phyloP scores from a whole-genome alignment of 495 filamentous ascomycete genomes.

The Apodospora peruviana region DNA sequence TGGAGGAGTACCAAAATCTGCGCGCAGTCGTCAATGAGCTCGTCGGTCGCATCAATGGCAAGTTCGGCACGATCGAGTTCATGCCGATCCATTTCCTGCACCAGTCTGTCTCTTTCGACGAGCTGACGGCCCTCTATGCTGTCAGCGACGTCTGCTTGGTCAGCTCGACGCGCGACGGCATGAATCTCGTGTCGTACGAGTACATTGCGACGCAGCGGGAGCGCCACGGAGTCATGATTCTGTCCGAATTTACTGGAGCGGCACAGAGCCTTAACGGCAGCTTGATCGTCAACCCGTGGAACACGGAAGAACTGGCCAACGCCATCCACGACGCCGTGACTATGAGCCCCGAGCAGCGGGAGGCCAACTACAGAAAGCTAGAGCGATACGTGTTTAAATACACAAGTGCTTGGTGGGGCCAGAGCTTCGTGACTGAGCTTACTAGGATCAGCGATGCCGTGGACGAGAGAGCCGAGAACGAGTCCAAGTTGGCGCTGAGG shows the following conservation, averaged over 20 bases:
- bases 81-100: slow-evolving; percentile 94
- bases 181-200: slow-evolving; percentile 96
- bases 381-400: slow-evolving; percentile 83
- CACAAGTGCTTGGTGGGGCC: slow-evolving; percentile 96
- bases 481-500: background rate
- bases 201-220: slow-evolving; percentile 87
- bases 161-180: slow-evolving; percentile 87
- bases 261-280: slow-evolving; percentile 82
- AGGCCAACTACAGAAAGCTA: slow-evolving; percentile 74
- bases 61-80: slow-evolving; percentile 87
- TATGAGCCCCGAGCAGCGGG: slow-evolving; percentile 77
- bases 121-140: slow-evolving; percentile 88
- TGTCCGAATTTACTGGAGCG: slow-evolving; percentile 90
- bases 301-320: slow-evolving; percentile 80
- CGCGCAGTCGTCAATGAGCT: slow-evolving; percentile 85
- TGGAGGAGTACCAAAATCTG: slow-evolving; percentile 93
- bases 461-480: slow-evolving; percentile 7
- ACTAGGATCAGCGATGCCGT: slow-evolving; percentile 42
- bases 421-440: slow-evolving; percentile 84
- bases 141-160: slow-evolving; percentile 87
- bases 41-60: slow-evolving; percentile 87
- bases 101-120: slow-evolving; percentile 80
- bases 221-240: slow-evolving; percentile 79
- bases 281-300: slow-evolving; percentile 87
- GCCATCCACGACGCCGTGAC: slow-evolving; percentile 80